These are phyloP conservation scores for Kluyveromyces nonfermentans DNA, from an alignment of 805 yeast genomes.

Conservation along the genomic window DNA sequence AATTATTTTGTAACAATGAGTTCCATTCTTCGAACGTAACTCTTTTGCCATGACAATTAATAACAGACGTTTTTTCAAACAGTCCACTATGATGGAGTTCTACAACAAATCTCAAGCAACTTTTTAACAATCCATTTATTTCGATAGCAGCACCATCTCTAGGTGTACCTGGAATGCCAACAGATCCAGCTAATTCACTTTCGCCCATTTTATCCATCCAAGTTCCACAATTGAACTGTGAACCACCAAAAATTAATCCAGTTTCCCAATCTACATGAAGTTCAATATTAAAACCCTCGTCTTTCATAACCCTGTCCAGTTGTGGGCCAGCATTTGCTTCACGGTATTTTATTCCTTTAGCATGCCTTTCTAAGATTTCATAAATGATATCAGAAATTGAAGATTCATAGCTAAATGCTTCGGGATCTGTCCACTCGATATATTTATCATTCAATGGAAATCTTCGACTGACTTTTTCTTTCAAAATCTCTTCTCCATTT, in stretches of 20 bases:
- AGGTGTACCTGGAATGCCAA: conserved; percentile 96
- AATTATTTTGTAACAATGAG: conserved; percentile 51
- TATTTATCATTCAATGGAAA: conserved; percentile 84
- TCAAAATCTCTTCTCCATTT: conserved; percentile 53
- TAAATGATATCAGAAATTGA: conserved; percentile 68
- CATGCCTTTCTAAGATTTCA: conserved; percentile 83
- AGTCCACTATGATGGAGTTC: conserved; percentile 43
- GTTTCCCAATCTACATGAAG: conserved; percentile 79
- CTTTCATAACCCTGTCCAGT: conserved; percentile 85
- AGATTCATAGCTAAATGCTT: conserved; percentile 65
- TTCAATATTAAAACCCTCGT: conserved; percentile 82
- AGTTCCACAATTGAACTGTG: conserved; percentile 90
- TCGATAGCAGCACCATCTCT: conserved; percentile 96
- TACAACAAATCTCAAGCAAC: conserved; percentile 71
- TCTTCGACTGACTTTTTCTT: conserved; percentile 68
- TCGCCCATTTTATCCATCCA: conserved; percentile 99
- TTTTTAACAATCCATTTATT: conserved; percentile 79
- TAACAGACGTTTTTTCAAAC: conserved; percentile 52
- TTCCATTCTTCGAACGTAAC: conserved; percentile 68
- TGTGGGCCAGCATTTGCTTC: conserved; percentile 93
- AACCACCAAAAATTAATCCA: conserved; percentile 86
- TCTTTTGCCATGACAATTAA: conserved; percentile 46
- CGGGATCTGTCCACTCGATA: conserved; percentile 55
- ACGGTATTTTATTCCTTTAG: conserved; percentile 74
- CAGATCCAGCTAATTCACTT: conserved; percentile 67